Conservation (phyloP, 495 filamentous ascomycete genomes). For the Recurvomyces mirabilis region DNA sequence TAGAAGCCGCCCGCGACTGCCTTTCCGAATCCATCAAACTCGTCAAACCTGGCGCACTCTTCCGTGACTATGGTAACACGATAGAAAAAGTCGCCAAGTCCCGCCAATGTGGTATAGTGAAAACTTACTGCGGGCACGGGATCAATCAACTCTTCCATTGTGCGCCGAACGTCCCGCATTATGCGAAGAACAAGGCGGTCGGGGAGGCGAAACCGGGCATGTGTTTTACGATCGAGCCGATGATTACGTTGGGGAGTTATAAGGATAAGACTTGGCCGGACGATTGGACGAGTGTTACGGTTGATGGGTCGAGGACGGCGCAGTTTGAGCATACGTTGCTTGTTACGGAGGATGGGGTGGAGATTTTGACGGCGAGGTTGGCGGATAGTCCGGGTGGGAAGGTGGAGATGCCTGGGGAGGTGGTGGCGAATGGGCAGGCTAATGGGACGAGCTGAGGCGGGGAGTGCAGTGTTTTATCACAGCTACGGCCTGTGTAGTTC, state of each 20-base stretch:
- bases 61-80: constrained; percentile 32
- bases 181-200: constrained; percentile 38
- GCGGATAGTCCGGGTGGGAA: constrained; percentile 77
- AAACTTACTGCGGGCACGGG: constrained; percentile 36
- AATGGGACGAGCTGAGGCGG: no score
- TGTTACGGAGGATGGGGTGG: constrained; percentile 87
- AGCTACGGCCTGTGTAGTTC: no score
- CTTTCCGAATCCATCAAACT: constrained; percentile 34
- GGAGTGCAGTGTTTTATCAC: no score
- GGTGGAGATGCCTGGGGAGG: constrained; percentile 48
- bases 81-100: constrained; percentile 35
- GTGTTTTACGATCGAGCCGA: constrained; percentile 37
- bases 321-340: constrained; percentile 77
- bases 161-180: constrained; percentile 36
- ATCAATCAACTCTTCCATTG: constrained; percentile 35
- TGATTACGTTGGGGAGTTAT: constrained; percentile 34
- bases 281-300: constrained; percentile 37
- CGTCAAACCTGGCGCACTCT: constrained; percentile 34
- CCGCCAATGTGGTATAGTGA: constrained; percentile 29
- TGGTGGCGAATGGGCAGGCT: constrained; percentile 14
- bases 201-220: constrained; percentile 34
- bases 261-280: constrained; percentile 37
- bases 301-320: constrained; percentile 31
- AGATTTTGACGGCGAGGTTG: constrained; percentile 77
- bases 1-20: constrained; percentile 31